Conservation (phyloP, 2,329 filamentous ascomycete genomes). For the Polytolypa hystricis region DNA sequence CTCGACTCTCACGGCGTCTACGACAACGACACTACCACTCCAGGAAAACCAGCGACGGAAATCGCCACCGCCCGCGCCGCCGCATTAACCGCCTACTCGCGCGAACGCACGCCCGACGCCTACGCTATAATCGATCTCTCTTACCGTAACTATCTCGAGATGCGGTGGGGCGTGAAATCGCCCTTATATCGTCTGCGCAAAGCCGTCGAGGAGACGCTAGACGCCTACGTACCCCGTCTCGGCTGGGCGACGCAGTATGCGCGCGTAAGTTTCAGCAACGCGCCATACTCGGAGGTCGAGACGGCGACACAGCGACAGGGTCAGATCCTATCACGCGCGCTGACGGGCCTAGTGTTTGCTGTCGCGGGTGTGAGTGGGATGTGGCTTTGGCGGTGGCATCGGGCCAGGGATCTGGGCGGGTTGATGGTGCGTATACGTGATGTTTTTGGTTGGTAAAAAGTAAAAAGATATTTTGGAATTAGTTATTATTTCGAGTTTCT, state of each 20-base stretch:
- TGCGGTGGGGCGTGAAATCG: constrained; percentile 75
- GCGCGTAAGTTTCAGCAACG: constrained; percentile 85
- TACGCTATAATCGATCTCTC: constrained; percentile 89
- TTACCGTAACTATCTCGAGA: constrained; percentile 83
- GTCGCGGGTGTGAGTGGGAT: constrained; percentile 20
- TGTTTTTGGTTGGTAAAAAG: no score
- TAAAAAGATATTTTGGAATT: no score
- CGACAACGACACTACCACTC: constrained; percentile 27
- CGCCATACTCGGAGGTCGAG: constrained; percentile 77
- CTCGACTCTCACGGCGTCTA: constrained; percentile 57
- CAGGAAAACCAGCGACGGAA: constrained; percentile 28
- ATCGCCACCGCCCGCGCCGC: constrained; percentile 24
- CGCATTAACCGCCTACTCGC: constrained; percentile 63
- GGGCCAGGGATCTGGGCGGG: not conserved
- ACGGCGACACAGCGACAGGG: constrained; percentile 59
- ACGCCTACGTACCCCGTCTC: constrained; percentile 59
- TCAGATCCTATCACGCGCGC: constrained; percentile 40
- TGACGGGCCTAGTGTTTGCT: constrained; percentile 20
- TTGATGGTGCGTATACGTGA: no score
- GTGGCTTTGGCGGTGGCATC: constrained; percentile 19
- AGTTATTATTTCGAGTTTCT: no score
- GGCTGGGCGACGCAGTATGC: constrained; percentile 92
- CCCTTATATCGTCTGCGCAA: constrained; percentile 72
- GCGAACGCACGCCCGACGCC: constrained; percentile 62
- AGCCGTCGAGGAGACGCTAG: constrained; percentile 71